These are phyloP conservation scores for Claviceps quebecensis DNA, from an alignment of 2,329 filamentous ascomycete genomes.

Conservation along the genomic window DNA sequence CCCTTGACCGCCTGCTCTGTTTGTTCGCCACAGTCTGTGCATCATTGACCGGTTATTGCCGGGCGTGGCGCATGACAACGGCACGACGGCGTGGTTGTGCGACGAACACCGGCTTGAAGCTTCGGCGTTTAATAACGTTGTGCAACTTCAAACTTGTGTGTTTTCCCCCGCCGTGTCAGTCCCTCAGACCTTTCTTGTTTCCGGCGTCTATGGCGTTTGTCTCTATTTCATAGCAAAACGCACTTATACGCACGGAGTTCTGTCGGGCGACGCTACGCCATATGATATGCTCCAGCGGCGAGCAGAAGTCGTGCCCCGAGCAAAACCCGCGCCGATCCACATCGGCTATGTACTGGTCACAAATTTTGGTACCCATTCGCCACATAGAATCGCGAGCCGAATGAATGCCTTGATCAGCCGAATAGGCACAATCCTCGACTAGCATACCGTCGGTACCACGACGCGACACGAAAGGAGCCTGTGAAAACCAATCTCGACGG, in stretches of 20 bases:
- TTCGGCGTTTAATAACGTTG: no score
- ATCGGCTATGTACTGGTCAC: not conserved
- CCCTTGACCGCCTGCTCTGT: slow-evolving; percentile 4
- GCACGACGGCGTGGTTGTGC: no score
- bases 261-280: not conserved
- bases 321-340: not conserved
- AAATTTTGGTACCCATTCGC: not conserved
- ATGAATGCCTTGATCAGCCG: no score
- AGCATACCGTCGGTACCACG: not conserved
- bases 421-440: not conserved
- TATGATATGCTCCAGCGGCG: not conserved
- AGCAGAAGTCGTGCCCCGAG: not conserved
- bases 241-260: not conserved
- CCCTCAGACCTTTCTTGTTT: no score
- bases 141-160: no score
- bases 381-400: not conserved
- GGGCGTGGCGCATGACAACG: no score
- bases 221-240: no score
- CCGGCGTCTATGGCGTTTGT: no score
- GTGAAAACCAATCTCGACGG: not conserved
- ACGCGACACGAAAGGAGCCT: not conserved
- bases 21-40: not conserved
- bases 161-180: no score
- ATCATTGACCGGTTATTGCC: no score
- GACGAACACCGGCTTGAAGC: no score